These are phyloP conservation scores for Neurospora hispaniola DNA, from an alignment of 495 filamentous ascomycete species.

Conservation along the genomic window DNA sequence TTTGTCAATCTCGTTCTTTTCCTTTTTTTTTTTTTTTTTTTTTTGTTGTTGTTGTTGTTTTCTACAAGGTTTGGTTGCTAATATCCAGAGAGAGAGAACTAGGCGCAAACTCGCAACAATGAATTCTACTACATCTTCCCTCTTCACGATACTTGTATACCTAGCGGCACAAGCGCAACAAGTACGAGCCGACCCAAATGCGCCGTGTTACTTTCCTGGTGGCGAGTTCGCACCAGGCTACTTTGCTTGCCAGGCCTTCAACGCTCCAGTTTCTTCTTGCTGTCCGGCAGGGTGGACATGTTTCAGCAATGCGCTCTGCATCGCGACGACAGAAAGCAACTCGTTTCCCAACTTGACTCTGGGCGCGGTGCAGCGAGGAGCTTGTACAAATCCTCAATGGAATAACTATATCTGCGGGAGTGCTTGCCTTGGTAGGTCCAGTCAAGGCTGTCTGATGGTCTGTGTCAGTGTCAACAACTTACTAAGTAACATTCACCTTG, in stretches of 20 bases:
- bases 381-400: constrained; percentile 24
- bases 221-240: constrained; percentile 13
- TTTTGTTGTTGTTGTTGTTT: neutral
- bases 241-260: constrained; percentile 15
- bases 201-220: constrained; percentile 23
- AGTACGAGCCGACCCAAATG: constrained; percentile 3
- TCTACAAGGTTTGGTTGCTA: neutral
- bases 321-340: constrained; percentile 17
- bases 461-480: too few species aligned
- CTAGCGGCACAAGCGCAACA: neutral
- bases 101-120: neutral
- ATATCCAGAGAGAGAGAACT: neutral
- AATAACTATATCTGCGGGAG: constrained; percentile 21
- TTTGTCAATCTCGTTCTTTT: neutral
- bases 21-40: neutral
- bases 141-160: neutral
- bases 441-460: neutral
- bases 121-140: neutral
- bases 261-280: constrained; percentile 13
- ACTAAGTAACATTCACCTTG: too few species aligned
- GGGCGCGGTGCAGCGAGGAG: constrained; percentile 15
- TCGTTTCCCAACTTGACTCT: constrained; percentile 13
- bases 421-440: constrained; percentile 21
- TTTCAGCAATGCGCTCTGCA: constrained; percentile 24
- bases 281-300: constrained; percentile 27